Percentiles rank a stretch among this genome's conserved stretches.
Conservation (phyloP, 2,329 filamentous ascomycete genomes). For the Penicillium sp. region DNA sequence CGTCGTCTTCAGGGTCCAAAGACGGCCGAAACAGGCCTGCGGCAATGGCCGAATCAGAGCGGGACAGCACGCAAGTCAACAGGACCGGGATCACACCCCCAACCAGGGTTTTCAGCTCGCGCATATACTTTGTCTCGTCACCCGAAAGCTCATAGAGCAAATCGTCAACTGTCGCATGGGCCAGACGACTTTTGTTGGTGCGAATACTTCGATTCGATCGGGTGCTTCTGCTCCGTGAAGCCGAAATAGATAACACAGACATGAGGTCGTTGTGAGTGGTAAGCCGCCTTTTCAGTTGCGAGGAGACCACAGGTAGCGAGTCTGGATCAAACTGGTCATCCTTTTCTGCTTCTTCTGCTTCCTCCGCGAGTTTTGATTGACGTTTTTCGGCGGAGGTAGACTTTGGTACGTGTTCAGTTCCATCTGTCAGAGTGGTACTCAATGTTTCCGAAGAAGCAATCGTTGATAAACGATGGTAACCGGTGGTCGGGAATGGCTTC, state of each 20-base stretch:
- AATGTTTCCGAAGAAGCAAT: conserved; percentile 58
- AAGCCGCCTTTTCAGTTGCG: conserved; percentile 66
- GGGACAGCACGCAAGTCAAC: conserved; percentile 76
- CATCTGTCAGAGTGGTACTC: conserved; percentile 30
- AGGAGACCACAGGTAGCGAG: conserved; percentile 47
- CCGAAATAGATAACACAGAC: conserved; percentile 74
- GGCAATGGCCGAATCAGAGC: conserved; percentile 62
- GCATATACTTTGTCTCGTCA: conserved; percentile 83
- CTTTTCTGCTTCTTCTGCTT: conserved; percentile 29
- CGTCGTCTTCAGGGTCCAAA: conserved; percentile 53
- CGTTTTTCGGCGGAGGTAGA: not conserved
- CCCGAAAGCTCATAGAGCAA: conserved; percentile 75
- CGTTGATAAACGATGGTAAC: conserved; percentile 55
- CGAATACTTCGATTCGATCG: conserved; percentile 76
- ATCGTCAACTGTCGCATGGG: conserved; percentile 68
- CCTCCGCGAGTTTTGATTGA: conserved; percentile 10
- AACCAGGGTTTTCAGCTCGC: conserved; percentile 88
- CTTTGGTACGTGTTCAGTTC: conserved; percentile 4
- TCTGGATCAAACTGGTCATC: conserved; percentile 46
- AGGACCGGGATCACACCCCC: conserved; percentile 94
- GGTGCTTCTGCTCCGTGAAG: conserved; percentile 64
- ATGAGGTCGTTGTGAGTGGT: conserved; percentile 93
- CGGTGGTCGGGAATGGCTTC: conserved; percentile 52
- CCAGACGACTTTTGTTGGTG: conserved; percentile 65
- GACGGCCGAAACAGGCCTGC: conserved; percentile 66